Evolutionary conservation across 441 rosid species (phyloP), one percentile per base, ranked within the genome.

Genomic region (Biscutella auriculata): DNA sequence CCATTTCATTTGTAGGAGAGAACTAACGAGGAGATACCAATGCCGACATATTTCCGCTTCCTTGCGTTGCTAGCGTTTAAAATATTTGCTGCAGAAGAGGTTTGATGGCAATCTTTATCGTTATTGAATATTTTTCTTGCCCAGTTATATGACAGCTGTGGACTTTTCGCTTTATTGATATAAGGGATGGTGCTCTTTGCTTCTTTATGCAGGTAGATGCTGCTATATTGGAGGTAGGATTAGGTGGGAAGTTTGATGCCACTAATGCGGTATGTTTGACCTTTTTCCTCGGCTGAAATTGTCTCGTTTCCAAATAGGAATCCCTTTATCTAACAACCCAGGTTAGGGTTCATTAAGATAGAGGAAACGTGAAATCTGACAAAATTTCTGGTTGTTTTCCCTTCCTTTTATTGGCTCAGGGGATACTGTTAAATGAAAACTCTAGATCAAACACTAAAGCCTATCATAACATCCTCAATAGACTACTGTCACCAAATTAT

Each of bases 11-110:
- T 67, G 75, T 77, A 92, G 98, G 96, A 83, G 72, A 80, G 73
- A 47, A 37, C 79, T 26, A 83, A 76, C 45, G 95, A 83, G 49
- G 87, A 88, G 60, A 57, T 78, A 66, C 97, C 95, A 37, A 87
- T 93, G 98, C 98, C 98, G 62, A 73, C 92, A 23, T 88, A 69
- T 70, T 93, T 88, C 63, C 95, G 95, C 62, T 88, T 93, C 72
- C 86, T 88, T 71, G 82, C 97, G 9, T 70, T 93, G 59, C 95
- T 93, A 43, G 98, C 95, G 66, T 88, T 93, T 71, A 93, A 87
- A 76, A 88, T 93, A 66, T 93, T 88, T 76, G 77, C 90, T 9
- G 90, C 78, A 17, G 98, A 93, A 79, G 67, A 93, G 97, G 98
- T 93, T 70, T 62, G 62, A 66, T 65, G 10, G 29, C 13, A 53